phyloP scores from a whole-genome alignment of 805 yeast species.

The Hanseniaspora guilliermondii region DNA sequence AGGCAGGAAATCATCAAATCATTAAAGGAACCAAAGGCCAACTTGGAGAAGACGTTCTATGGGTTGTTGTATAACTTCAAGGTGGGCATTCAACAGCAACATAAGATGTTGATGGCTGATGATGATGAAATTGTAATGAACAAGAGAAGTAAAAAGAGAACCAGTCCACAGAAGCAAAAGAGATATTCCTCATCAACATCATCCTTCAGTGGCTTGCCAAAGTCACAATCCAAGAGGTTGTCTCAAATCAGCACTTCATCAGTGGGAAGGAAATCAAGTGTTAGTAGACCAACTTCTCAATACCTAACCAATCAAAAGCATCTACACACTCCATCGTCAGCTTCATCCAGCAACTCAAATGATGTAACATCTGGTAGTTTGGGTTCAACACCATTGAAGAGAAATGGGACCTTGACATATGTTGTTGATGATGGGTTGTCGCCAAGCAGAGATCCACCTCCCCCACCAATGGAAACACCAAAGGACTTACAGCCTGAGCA shows the following conservation, averaged over 20 bases:
- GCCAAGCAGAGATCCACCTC: slow-evolving; percentile 7
- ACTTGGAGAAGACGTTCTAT: slow-evolving; percentile 71
- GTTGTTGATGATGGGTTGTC: slow-evolving; percentile 12
- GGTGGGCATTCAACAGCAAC: slow-evolving; percentile 33
- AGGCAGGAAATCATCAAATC: slow-evolving; percentile 40
- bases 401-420: slow-evolving; percentile 11
- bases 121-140: slow-evolving; percentile 25
- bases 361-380: slow-evolving; percentile 1
- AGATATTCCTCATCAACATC: slow-evolving; percentile 13
- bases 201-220: slow-evolving; percentile 21
- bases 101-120: slow-evolving; percentile 16
- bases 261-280: background rate
- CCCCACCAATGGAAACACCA: slow-evolving; percentile 1
- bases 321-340: slow-evolving; percentile 33
- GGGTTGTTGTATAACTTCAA: slow-evolving; percentile 62
- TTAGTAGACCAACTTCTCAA: slow-evolving; percentile 9
- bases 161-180: slow-evolving; percentile 16
- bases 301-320: slow-evolving; percentile 28
- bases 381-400: slow-evolving; percentile 14
- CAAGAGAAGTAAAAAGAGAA: slow-evolving; percentile 22
- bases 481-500: slow-evolving; percentile 16
- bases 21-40: slow-evolving; percentile 43
- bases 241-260: slow-evolving; percentile 36
- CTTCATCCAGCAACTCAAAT: slow-evolving; percentile 15
- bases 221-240: slow-evolving; percentile 27